A percentile compares a stretch with the other conserved stretches of the same genome.
These are phyloP conservation scores for Nicotiana otophora DNA, from an alignment of 257 asterid genomes.

Conservation along the genomic window DNA sequence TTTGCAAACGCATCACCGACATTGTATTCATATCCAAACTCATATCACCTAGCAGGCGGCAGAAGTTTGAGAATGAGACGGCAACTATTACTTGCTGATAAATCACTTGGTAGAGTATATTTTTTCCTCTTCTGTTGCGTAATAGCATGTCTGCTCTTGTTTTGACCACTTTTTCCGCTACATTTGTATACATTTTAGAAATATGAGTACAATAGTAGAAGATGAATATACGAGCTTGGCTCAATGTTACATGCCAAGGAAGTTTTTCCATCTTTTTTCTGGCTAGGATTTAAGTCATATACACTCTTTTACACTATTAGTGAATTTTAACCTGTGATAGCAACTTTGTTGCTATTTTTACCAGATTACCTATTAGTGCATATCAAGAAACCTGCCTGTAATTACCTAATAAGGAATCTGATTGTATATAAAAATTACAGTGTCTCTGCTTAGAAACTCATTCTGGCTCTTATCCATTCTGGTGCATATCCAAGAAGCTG, in stretches of 20 bases:
- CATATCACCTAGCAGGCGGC: slow-evolving; percentile 32
- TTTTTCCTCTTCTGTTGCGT: slow-evolving; percentile 59
- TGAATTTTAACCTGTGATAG: no score
- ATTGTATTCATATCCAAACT: slow-evolving; percentile 40
- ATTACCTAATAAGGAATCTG: no score
- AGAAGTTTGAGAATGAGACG: slow-evolving; percentile 47
- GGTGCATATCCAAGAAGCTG: no score
- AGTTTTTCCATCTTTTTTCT: neutral
- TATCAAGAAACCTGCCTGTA: no score
- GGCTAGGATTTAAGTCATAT: neutral
- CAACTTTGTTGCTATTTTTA: no score
- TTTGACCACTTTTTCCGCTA: slow-evolving; percentile 17
- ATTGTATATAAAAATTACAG: no score
- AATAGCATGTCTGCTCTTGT: slow-evolving; percentile 45
- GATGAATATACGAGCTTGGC: neutral
- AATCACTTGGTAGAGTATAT: slow-evolving; percentile 47
- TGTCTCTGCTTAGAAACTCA: no score
- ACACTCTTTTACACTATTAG: no score
- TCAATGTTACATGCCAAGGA: neutral
- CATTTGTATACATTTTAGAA: neutral
- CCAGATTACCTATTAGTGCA: no score
- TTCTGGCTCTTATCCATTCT: no score
- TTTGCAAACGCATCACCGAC: slow-evolving; percentile 42
- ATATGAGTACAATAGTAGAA: neutral
- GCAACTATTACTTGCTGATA: slow-evolving; percentile 43